Conservation (phyloP, 768 basidiomycete genomes). For the Flagelloscypha sp. region DNA sequence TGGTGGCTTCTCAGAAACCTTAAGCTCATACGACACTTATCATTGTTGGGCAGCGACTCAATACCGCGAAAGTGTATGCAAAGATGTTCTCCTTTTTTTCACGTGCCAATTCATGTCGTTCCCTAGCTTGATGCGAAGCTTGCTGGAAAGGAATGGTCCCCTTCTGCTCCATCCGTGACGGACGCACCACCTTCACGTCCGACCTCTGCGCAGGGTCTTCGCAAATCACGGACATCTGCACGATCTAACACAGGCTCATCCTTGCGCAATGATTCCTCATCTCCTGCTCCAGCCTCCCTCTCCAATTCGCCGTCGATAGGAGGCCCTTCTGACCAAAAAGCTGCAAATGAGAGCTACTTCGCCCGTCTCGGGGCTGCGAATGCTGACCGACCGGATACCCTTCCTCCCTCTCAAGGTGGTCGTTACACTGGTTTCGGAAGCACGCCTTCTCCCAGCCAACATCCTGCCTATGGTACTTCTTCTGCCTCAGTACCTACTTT, state of each 20-base stretch:
- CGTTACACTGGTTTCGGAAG: constrained; percentile 90
- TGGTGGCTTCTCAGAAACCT: constrained; percentile 59
- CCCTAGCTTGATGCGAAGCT: constrained; percentile 68
- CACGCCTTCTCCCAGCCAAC: constrained; percentile 59
- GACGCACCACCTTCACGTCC: constrained; percentile 48
- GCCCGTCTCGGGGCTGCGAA: constrained; percentile 78
- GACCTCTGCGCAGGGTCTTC: constrained; percentile 71
- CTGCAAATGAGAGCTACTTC: constrained; percentile 85
- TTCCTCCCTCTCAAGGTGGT: constrained; percentile 92
- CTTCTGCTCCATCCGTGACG: constrained; percentile 58
- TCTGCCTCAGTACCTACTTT: constrained; percentile 76
- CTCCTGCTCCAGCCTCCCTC: constrained; percentile 45
- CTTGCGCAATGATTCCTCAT: constrained; percentile 46
- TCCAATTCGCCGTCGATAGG: constrained; percentile 32
- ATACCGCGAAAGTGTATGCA: constrained; percentile 82
- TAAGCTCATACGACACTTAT: constrained; percentile 69
- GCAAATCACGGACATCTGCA: constrained; percentile 74
- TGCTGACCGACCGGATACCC: constrained; percentile 60
- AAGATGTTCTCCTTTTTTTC: constrained; percentile 2
- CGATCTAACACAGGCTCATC: constrained; percentile 41
- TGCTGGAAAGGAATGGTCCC: constrained; percentile 72
- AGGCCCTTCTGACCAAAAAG: constrained; percentile 52
- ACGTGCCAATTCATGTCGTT: constrained; percentile 8
- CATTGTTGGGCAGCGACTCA: constrained; percentile 92
- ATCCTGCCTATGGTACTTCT: constrained; percentile 66